Conservation (phyloP, 495 filamentous ascomycete genomes). For the Neurospora sp. region DNA sequence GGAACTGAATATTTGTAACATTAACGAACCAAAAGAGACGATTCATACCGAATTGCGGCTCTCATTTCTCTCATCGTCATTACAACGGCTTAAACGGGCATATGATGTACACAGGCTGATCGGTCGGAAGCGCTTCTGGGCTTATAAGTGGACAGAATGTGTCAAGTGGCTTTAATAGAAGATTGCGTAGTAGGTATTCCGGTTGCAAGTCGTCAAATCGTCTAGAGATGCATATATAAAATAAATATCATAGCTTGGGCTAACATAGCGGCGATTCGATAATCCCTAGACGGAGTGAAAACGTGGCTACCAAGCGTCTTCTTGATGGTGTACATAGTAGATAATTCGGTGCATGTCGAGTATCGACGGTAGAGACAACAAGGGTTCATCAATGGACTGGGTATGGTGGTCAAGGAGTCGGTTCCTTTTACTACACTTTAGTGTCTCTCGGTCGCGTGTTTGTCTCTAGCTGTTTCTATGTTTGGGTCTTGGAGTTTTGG, state of each 20-base stretch:
- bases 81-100: background rate
- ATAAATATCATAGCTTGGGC: background rate
- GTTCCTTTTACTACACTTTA: background rate
- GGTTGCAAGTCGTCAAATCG: background rate
- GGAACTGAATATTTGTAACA: background rate
- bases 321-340: background rate
- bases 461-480: background rate
- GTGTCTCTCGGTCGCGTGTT: background rate
- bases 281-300: background rate
- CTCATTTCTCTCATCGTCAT: background rate
- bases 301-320: background rate
- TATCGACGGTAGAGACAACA: background rate
- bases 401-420: background rate
- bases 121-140: background rate
- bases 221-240: background rate
- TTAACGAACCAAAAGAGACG: background rate
- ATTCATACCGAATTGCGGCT: background rate
- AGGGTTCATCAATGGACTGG: background rate
- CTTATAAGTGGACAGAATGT: background rate
- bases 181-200: background rate
- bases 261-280: background rate
- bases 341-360: background rate
- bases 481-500: background rate
- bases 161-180: background rate
- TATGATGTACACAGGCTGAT: background rate